Base-by-base conservation (phyloP, 768 basidiomycete genomes). In the Royoungia palumana region DNA sequence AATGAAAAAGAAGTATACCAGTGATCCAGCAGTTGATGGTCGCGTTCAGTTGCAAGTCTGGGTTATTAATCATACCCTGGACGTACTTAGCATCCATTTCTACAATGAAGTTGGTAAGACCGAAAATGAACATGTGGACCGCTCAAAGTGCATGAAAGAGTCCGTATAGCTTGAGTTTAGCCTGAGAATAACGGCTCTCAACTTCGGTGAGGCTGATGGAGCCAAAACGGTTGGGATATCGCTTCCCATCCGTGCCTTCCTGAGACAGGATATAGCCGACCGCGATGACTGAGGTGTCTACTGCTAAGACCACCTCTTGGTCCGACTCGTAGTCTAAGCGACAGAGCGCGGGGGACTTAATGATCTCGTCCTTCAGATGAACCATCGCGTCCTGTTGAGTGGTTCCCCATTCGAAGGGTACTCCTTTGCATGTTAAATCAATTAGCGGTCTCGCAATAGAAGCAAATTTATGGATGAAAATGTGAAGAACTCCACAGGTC, bases 371-470 rank as follows among this genome's bases (percentile, higher is more conserved):
- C 24, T 24, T 24, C 5, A 24, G 24, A 24, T 24, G 7, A 4
- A 4, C 5, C 24, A 24, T 24, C 4, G 24, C 24, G 7, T 4
- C 24, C 7, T 24, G 24, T 24, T 24, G 24, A 7, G 24, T 4
- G 5, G 4, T 5, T 16, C 30, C 32, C 51, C 53, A 53, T 46
- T 39, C 45, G 34, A 72, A 74, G 0, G 57, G 55, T 0, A 51
- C 41, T 3, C 60, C 49, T 22, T 70, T 72, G 16, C 32, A 32
- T 0, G 63, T 68, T 0, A 72, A 47, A 3, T 61, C 17, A 0
- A 66, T 55, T 0, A 74, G 53, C 0, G 60, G 70, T 3, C 47
- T 37, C 0, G 62, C 53, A 6, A 60, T 51, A n/a, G n/a, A n/a
- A n/a, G n/a, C n/a, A n/a, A n/a, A n/a, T n/a, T n/a, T n/a, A n/a